Evolutionary conservation across 2,329 filamentous ascomycete genomes (phyloP), one percentile per base, ranked within the genome.

Genomic region (Fusarium gaditjirri): DNA sequence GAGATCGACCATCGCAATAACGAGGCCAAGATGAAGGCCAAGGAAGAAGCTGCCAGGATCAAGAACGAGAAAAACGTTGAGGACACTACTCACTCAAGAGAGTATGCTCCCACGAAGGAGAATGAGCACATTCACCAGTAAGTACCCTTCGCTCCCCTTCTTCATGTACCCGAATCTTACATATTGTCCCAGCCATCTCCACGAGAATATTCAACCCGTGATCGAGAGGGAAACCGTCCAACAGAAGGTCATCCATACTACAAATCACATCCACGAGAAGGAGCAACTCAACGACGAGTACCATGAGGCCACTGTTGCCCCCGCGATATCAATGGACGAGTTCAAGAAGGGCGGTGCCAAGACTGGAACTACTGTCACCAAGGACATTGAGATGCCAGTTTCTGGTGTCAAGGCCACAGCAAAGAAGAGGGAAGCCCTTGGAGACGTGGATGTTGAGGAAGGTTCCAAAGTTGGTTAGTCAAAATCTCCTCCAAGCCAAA

Each of bases 221-320:
- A 71, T 71, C 16, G 68, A 71, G 67, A 50, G 68, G 19, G 68
- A 71, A 29, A 71, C 68, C 3, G 55, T 71, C n/a, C 61, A 71
- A 7, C 61, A 71, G 25, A 71, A 71, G 50, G 68, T 71, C 3
- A 44, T 71, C 11, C 68, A 71, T 25, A 71, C 67, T 14, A 67
- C 53, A 16, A 62, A 71, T 35, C 47, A 42, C 33, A 41, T 71
- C 11, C 68, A 71, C n/a, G 52, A 71, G n/a, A 71, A 36, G 13
- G 67, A 71, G 6, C 56, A 67, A 2, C 17, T 71, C 6, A 71
- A 71, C 23, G 68, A 71, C 13, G 46, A 71, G 23, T 23, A 52
- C 11, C 68, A 71, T 5, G n/a, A 71, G 17, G 61, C 67, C 2
- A 67, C 52, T 6, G 61, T 71, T 10, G 68, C 68, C 5, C 68